A percentile compares a stretch with the other conserved stretches of the same genome.
Evolutionary conservation across 176 grass and related monocot species (phyloP).

Genomic region (Olyra latifolia): DNA sequence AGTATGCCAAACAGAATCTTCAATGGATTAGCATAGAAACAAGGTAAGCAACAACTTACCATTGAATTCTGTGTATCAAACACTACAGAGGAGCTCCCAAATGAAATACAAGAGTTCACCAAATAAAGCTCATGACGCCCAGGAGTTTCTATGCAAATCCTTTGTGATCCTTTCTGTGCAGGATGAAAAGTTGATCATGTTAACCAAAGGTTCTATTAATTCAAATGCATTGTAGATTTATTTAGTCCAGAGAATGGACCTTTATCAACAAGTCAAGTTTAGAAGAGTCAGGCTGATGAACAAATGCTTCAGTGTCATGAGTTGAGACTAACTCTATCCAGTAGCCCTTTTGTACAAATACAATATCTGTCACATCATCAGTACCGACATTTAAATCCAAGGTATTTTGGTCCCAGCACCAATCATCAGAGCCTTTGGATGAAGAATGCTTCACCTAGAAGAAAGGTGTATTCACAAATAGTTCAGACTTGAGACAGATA

Average conservation of each 20-base stretch:
- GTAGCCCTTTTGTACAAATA: constrained; percentile 91
- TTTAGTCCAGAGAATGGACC: constrained; percentile 40
- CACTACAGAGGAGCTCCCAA: constrained; percentile 58
- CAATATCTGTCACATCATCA: constrained; percentile 76
- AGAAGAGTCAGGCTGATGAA: constrained; percentile 72
- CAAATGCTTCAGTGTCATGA: constrained; percentile 81
- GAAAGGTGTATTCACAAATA: constrained; percentile 2
- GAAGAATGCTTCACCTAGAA: constrained; percentile 63
- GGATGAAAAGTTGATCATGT: constrained; percentile 22
- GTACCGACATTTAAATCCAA: constrained; percentile 74
- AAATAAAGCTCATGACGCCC: constrained; percentile 89
- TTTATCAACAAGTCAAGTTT: constrained; percentile 76
- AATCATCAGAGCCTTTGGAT: constrained; percentile 53
- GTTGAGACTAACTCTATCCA: constrained; percentile 82
- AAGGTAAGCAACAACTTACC: constrained; percentile 41
- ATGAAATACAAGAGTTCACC: constrained; percentile 86
- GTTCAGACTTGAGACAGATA: constrained; percentile 17
- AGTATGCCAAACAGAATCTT: constrained; percentile 22
- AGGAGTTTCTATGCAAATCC: constrained; percentile 71
- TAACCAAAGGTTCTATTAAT: constrained; percentile 19
- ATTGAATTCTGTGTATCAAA: constrained; percentile 68
- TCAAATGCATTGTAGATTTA: constrained; percentile 25
- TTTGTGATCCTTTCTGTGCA: constrained; percentile 85
- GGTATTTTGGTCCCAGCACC: constrained; percentile 81
- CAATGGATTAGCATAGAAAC: constrained; percentile 18